These are phyloP conservation scores for Umbelopsis sp. DNA, from an alignment of 192 early-diverging fungal species.

Conservation along the genomic window DNA sequence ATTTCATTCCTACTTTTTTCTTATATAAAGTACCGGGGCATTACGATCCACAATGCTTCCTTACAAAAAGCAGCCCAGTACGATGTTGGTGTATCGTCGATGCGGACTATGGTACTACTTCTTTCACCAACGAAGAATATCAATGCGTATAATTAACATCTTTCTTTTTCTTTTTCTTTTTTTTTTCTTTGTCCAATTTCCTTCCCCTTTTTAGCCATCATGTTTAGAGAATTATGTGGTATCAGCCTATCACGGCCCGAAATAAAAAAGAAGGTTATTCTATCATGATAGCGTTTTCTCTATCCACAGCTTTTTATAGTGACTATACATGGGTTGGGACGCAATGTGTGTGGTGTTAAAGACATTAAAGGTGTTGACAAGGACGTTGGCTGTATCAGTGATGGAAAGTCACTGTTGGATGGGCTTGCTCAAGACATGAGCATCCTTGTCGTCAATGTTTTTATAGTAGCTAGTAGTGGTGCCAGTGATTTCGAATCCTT, in stretches of 20 bases:
- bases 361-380: conserved; percentile 9
- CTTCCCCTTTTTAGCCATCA: no score
- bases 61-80: no score
- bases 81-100: no score
- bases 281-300: conserved; percentile 2
- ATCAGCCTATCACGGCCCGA: background rate
- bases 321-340: conserved; percentile 9
- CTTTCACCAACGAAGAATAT: no score
- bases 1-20: background rate
- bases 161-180: no score
- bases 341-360: background rate
- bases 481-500: conserved; percentile 66
- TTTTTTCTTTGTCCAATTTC: no score
- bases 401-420: conserved; percentile 4
- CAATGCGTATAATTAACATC: no score
- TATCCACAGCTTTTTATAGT: conserved; percentile 10
- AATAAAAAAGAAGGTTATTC: background rate
- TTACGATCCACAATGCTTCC: no score
- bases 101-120: no score
- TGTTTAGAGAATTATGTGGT: no score
- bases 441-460: conserved; percentile 81
- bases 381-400: background rate
- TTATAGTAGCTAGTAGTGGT: conserved; percentile 80
- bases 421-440: conserved; percentile 51
- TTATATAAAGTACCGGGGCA: no score